Evolutionary conservation across 129 eudicot genomes (phyloP).

Genomic region (Lactuca sativa): DNA sequence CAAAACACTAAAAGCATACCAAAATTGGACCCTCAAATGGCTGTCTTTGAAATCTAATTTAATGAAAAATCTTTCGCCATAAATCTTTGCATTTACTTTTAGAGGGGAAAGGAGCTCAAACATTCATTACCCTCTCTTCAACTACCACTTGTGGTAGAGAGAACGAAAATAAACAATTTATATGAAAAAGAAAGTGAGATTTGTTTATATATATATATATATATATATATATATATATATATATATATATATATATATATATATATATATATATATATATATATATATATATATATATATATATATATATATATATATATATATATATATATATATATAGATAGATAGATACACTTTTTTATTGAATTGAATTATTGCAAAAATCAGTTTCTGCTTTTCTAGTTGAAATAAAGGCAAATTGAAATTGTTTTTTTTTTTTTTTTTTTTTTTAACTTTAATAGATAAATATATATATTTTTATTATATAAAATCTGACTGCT

Average conservation of each 20-base stretch:
- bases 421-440: neutral
- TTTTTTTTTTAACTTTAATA: no score
- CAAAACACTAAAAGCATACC: constrained; percentile 9
- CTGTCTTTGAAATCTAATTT: constrained; percentile 19
- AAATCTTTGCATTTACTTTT: constrained; percentile 29
- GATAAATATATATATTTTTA: no score
- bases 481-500: no score
- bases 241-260: no score
- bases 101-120: constrained; percentile 27
- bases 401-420: constrained; percentile 1
- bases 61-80: constrained; percentile 30
- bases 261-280: no score
- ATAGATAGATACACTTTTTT: no score
- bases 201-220: neutral
- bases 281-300: no score
- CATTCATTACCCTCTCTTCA: constrained; percentile 14
- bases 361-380: constrained; percentile 15
- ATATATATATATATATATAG: no score
- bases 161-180: neutral
- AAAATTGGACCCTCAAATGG: constrained; percentile 7
- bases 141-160: constrained; percentile 28
- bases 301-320: no score
- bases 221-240: no score
- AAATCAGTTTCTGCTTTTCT: constrained; percentile 17
- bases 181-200: neutral